Evolutionary conservation across 225 moss, liverwort and hornwort species (phyloP).

Genomic region (Physcomitrium patens): DNA sequence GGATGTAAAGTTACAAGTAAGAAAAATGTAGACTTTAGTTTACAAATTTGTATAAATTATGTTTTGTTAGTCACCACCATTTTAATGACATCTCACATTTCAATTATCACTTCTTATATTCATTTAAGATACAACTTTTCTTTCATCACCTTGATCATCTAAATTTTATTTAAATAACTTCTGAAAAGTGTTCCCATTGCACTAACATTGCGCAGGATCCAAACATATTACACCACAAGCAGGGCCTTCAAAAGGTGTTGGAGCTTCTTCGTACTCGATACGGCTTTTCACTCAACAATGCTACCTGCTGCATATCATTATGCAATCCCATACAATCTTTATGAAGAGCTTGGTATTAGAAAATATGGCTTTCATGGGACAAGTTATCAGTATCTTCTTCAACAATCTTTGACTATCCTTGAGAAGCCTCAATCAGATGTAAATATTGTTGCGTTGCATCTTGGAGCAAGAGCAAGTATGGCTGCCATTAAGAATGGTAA

Average conservation of each 20-base stretch:
- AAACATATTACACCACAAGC: slow-evolving; percentile 71
- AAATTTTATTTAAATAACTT: slow-evolving; percentile 12
- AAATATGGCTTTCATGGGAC: slow-evolving; percentile 92
- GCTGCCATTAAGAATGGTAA: slow-evolving; percentile 83
- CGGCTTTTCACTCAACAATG: slow-evolving; percentile 86
- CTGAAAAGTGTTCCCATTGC: slow-evolving; percentile 19
- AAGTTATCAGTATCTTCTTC: slow-evolving; percentile 81
- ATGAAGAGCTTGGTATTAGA: slow-evolving; percentile 79
- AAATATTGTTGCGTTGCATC: slow-evolving; percentile 79
- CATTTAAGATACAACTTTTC: no score
- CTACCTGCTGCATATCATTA: slow-evolving; percentile 80
- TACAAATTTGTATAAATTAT: no score
- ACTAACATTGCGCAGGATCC: slow-evolving; percentile 49
- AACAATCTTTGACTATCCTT: slow-evolving; percentile 63
- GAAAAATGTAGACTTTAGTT: no score
- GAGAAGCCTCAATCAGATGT: slow-evolving; percentile 64
- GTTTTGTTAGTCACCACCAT: no score
- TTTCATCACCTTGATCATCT: no score
- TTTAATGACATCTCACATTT: no score
- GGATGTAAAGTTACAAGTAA: slow-evolving; percentile 71
- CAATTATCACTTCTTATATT: no score
- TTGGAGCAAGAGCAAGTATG: slow-evolving; percentile 93
- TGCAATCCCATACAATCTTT: slow-evolving; percentile 73
- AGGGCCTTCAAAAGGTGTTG: slow-evolving; percentile 82
- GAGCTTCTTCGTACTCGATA: slow-evolving; percentile 89